A percentile compares a stretch with the other conserved stretches of the same genome.
These are phyloP conservation scores for Gleditsia sinensis DNA, from an alignment of 306 rosid species.

Conservation along the genomic window DNA sequence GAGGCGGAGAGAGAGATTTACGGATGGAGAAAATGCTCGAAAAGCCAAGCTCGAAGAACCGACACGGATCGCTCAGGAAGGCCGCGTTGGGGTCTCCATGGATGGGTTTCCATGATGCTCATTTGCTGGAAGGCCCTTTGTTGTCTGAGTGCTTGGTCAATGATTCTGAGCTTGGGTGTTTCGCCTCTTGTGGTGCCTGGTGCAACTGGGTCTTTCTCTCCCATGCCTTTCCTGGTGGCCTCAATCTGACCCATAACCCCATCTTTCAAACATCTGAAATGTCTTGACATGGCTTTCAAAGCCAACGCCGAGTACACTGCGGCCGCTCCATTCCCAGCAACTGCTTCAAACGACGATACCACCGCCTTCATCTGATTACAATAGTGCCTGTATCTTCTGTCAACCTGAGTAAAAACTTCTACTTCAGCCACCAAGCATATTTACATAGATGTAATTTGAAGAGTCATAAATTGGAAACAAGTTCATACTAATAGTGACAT, in stretches of 20 bases:
- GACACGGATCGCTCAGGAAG: slow-evolving; percentile 85
- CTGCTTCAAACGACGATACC: slow-evolving; percentile 75
- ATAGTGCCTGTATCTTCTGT: slow-evolving; percentile 87
- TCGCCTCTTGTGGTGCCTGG: slow-evolving; percentile 84
- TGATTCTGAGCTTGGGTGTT: slow-evolving; percentile 80
- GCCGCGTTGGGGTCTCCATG: slow-evolving; percentile 93
- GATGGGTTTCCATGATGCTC: slow-evolving; percentile 89
- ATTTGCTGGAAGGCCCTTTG: slow-evolving; percentile 91
- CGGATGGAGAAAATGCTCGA: slow-evolving; percentile 92
- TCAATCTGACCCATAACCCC: slow-evolving; percentile 70
- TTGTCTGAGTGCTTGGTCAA: slow-evolving; percentile 79
- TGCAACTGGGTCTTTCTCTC: slow-evolving; percentile 76
- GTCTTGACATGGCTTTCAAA: slow-evolving; percentile 86
- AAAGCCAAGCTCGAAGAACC: slow-evolving; percentile 84
- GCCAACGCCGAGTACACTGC: slow-evolving; percentile 86
- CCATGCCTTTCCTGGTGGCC: slow-evolving; percentile 68
- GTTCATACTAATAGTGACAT: too few species aligned
- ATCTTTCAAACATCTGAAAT: slow-evolving; percentile 79
- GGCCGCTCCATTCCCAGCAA: slow-evolving; percentile 79
- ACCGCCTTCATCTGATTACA: slow-evolving; percentile 87
- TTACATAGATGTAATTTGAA: neutral
- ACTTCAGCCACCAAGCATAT: too few species aligned
- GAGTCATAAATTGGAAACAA: neutral
- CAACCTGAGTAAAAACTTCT: too few species aligned
- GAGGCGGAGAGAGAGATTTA: slow-evolving; percentile 26